These are phyloP conservation scores for Marasmius sp. DNA, from an alignment of 1,284 basidiomycete genomes.

Conservation along the genomic window DNA sequence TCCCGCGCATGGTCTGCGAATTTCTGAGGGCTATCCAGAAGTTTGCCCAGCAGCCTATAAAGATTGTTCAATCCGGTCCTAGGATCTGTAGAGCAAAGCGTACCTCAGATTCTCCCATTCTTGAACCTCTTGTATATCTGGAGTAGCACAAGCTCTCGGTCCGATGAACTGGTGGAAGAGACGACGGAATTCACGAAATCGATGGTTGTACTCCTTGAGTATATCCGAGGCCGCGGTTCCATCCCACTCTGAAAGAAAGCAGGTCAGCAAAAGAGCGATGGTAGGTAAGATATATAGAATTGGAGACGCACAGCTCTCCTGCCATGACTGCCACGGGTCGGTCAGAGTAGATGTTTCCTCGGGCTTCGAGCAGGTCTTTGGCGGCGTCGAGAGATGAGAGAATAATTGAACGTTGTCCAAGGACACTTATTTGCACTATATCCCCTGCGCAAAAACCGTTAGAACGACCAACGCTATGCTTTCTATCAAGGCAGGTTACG, in stretches of 20 bases:
- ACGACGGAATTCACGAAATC: slow-evolving; percentile 39
- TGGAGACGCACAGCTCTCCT: slow-evolving; percentile 37
- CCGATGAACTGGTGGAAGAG: slow-evolving; percentile 41
- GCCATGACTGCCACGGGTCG: slow-evolving; percentile 31
- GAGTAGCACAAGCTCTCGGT: slow-evolving; percentile 28
- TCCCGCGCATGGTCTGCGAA: neutral
- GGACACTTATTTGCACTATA: slow-evolving; percentile 1
- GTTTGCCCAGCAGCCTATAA: slow-evolving; percentile 3
- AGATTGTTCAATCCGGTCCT: too few species aligned
- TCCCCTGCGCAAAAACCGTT: neutral
- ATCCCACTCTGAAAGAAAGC: slow-evolving; percentile 33
- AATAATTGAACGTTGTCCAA: slow-evolving; percentile 9
- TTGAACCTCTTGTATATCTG: slow-evolving; percentile 25
- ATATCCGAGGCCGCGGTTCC: slow-evolving; percentile 42
- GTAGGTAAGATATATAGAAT: neutral
- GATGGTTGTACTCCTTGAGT: slow-evolving; percentile 31
- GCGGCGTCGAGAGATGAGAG: slow-evolving; percentile 16
- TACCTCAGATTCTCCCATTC: slow-evolving; percentile 26
- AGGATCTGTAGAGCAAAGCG: neutral
- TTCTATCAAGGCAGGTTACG: too few species aligned
- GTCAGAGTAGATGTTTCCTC: slow-evolving; percentile 18
- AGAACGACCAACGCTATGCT: too few species aligned
- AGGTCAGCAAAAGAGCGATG: neutral
- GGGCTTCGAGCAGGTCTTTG: slow-evolving; percentile 14
- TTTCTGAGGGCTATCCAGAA: neutral